Percentiles rank a stretch among this genome's conserved stretches.
Conservation (phyloP, 176 grass and related monocot species). For the Ananas comosus region DNA sequence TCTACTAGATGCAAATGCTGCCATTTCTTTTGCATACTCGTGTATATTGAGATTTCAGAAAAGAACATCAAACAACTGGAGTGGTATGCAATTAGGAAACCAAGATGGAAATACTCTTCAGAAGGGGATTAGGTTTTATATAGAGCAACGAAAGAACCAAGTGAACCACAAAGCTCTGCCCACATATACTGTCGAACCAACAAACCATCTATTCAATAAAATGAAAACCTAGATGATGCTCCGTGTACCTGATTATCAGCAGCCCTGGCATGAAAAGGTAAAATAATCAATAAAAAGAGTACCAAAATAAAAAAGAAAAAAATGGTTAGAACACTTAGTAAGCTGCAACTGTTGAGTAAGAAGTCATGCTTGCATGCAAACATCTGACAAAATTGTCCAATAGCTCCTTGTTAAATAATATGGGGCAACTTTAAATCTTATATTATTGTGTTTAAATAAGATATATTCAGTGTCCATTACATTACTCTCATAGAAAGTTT, state of each 20-base stretch:
- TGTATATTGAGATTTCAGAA: neutral
- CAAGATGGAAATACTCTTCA: neutral
- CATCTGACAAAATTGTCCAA: too few relatives aligned
- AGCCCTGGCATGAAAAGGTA: slow-evolving; percentile 48
- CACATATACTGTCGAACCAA: neutral
- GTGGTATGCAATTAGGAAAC: neutral
- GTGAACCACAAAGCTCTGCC: too few relatives aligned
- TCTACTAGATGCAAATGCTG: neutral
- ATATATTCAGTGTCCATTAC: too few relatives aligned
- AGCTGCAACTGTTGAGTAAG: neutral
- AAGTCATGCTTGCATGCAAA: neutral
- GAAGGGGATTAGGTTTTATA: neutral
- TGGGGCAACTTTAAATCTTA: too few relatives aligned
- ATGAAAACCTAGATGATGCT: neutral
- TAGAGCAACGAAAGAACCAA: too few relatives aligned
- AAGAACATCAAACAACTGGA: neutral
- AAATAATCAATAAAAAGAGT: slow-evolving; percentile 17
- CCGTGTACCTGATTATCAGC: slow-evolving; percentile 66
- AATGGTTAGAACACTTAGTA: neutral
- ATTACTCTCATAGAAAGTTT: too few relatives aligned
- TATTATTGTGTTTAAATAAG: too few relatives aligned
- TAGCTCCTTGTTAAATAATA: too few relatives aligned
- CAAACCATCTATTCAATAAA: neutral
- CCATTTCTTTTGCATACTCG: neutral
- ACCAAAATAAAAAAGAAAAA: slow-evolving; percentile 3